Conservation (phyloP, 345 rosid genomes). For the Gossypioides kirkii region DNA sequence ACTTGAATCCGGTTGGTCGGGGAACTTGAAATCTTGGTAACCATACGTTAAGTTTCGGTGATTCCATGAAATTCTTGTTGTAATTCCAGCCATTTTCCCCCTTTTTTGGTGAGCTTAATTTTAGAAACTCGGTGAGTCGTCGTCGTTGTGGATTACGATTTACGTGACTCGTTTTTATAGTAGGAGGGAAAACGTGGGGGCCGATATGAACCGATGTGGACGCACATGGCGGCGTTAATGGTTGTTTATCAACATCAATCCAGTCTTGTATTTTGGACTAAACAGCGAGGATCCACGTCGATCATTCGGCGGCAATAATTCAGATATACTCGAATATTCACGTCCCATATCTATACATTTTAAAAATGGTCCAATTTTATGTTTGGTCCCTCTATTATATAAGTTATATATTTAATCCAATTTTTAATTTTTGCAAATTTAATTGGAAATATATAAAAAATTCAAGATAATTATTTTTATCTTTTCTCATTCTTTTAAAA, state of each 20-base stretch:
- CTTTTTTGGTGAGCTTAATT: not conserved
- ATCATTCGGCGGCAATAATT: slow-evolving; percentile 17
- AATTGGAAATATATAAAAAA: no score
- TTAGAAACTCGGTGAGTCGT: not conserved
- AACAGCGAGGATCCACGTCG: slow-evolving; percentile 45
- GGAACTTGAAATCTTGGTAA: slow-evolving; percentile 18
- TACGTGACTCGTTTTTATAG: not conserved
- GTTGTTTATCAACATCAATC: not conserved
- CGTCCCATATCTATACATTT: not conserved
- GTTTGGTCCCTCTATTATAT: no score
- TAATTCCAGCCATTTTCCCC: not conserved
- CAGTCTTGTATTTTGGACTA: not conserved
- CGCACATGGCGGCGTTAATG: not conserved
- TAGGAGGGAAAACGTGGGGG: no score
- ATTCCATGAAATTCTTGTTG: slow-evolving; percentile 9
- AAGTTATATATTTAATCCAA: no score
- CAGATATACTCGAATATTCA: slow-evolving; percentile 43
- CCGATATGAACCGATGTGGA: slow-evolving; percentile 19
- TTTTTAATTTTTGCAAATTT: no score
- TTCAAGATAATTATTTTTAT: no score
- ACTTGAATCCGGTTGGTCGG: slow-evolving; percentile 14
- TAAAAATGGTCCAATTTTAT: not conserved
- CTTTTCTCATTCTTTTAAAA: no score
- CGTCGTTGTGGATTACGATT: not conserved
- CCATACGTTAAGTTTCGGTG: slow-evolving; percentile 4